A percentile compares a stretch with the other conserved stretches of the same genome.
Evolutionary conservation across 1,284 basidiomycete genomes (phyloP).

Genomic region (Rhodotorula glutinis): DNA sequence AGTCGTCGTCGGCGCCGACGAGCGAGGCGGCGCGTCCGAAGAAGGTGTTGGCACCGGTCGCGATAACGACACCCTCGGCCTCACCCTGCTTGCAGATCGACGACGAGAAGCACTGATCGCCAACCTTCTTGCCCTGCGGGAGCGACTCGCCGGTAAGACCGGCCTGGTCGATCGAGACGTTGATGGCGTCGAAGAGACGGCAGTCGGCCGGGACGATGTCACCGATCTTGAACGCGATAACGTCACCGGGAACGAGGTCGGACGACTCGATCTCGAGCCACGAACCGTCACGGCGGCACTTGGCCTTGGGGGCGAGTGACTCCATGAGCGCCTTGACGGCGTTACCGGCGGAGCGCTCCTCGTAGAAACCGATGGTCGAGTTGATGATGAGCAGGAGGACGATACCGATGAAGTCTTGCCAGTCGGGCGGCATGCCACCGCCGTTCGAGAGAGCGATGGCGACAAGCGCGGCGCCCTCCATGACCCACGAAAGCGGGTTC

Average conservation of each 20-base stretch:
- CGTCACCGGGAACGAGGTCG: constrained; percentile 85
- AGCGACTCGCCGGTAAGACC: constrained; percentile 95
- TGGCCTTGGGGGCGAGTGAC: constrained; percentile 94
- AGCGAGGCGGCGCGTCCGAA: constrained; percentile 71
- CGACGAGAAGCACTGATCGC: constrained; percentile 93
- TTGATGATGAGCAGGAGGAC: constrained; percentile 87
- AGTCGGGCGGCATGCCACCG: constrained; percentile 78
- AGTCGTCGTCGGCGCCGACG: constrained; percentile 92
- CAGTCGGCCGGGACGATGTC: constrained; percentile 94
- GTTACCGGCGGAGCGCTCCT: constrained; percentile 94
- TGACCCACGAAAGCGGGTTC: constrained; percentile 99
- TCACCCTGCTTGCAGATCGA: constrained; percentile 97
- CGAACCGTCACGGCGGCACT: constrained; percentile 74
- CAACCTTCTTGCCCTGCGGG: constrained; percentile 81
- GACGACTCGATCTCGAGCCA: constrained; percentile 82
- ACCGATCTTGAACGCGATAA: constrained; percentile 95
- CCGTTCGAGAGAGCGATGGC: constrained; percentile 96
- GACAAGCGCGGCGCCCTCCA: constrained; percentile 96
- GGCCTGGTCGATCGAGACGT: constrained; percentile 91
- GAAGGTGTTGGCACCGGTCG: constrained; percentile 71
- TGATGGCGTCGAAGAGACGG: constrained; percentile 89
- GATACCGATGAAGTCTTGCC: constrained; percentile 98
- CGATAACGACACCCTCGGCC: constrained; percentile 93
- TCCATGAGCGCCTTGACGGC: constrained; percentile 99
- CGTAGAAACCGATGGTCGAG: constrained; percentile 96